Evolutionary conservation across 2,329 filamentous ascomycete genomes (phyloP), one percentile per base, ranked within the genome.

Genomic region (Alternaria consortialis): DNA sequence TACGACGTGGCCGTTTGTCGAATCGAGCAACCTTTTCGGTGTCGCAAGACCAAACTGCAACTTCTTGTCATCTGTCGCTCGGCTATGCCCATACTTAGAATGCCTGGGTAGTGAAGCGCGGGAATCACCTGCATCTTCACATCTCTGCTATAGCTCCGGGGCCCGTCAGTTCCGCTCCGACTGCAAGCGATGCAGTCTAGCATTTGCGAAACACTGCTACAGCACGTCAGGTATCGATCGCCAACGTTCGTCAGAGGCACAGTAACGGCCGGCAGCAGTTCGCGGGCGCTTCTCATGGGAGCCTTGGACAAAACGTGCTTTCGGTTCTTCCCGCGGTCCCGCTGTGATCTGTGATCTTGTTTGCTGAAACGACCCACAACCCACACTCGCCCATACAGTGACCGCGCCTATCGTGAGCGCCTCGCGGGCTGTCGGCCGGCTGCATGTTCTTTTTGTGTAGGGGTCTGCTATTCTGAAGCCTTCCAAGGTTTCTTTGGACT

Each of bases 61-160:
- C 25, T 56, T 60, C 44, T 46, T 31, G 53, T 50, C 54, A 55
- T 57, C 31, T 56, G 36, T 20, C n/a, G 34, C 43, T 54, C 55
- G 63, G 64, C 64, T 60, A 61, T 65, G 60, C 58, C 53, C 63
- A 62, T 36, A 52, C 64, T 53, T 63, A 60, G 56, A 66, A 69
- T 67, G 12, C 32, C 9, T 27, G 31, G 31, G 23, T 37, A 66
- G 58, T 37, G 60, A 51, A 54, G 57, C 55, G 47, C 54, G 57
- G 25, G 46, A 50, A 36, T 25, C 31, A 43, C 51, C 55, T 60
- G 53, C 42, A 36, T 23, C 20, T 27, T 15, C 54, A 32, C 47
- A 56, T 36, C 29, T 55, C 62, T 58, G 44, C 47, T 42, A 42
- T 15, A 4, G 62, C 48, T 46, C 40, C 52, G 34, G 62, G 46